Base-by-base conservation (phyloP, 495 filamentous ascomycete genomes). In the Apiosordaria backusii region DNA sequence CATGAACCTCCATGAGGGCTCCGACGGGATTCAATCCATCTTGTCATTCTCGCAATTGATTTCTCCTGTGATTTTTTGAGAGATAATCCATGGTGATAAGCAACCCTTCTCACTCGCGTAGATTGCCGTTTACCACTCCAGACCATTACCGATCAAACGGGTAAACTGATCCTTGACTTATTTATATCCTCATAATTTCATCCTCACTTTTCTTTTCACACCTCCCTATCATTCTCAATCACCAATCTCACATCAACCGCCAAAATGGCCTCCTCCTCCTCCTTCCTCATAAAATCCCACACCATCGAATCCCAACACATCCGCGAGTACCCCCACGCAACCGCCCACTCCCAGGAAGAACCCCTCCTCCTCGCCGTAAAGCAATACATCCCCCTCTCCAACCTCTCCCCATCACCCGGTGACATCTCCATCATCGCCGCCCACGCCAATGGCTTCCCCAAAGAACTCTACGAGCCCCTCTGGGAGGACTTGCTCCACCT, bases 361-460 rank as follows among this genome's bases (percentile, higher is more conserved):
- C 76, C 84, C 0, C 79, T 95, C 22, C 74, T 87, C 60, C 77
- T 96, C 4, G 84, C 84, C 29, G 82, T 96, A 63, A 97, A 96
- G 77, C 92, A 96, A 75, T 97, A 97, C 75, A 89, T 84, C 9
- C 91, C 92, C 1, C 71, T 85, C 23, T 83, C 87, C 74, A 91
- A 92, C 74, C 82, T 77, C 0, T 70, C 78, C 63, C 87, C 89
- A 0, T 79, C 86, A 64, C 83, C 83, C 0, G 90, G 90, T 6
- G 92, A 95, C 77, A 77, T 96, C 6, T 96, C 92, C 35, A 89
- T 97, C 70, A 85, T 97, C 63, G 91, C 83, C 21, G 87, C 91
- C 13, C 91, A 94, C 76, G 93, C 91, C 13, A 96, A 94, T 78
- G 92, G 90, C 60, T 94, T 96, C 70, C 89, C 90, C n/a, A 97